These are phyloP conservation scores for Penicillium brevicompactum DNA, from an alignment of 2,329 filamentous ascomycete species.

Conservation along the genomic window DNA sequence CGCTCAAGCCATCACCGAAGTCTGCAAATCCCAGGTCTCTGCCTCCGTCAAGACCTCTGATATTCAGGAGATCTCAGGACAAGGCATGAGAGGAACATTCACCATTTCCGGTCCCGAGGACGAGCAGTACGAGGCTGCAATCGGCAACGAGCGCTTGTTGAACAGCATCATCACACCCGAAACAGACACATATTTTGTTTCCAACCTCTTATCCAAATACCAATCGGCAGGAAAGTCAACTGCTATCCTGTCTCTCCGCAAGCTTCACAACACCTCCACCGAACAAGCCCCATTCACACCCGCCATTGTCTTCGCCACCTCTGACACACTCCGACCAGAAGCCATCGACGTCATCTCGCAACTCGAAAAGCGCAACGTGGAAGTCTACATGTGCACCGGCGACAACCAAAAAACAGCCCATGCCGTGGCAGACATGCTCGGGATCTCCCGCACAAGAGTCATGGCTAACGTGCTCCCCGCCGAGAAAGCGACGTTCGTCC, in stretches of 20 bases:
- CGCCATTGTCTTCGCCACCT: conserved; percentile 70
- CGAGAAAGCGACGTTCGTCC: conserved; percentile 63
- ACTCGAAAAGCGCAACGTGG: conserved; percentile 66
- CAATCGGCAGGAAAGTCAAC: conserved; percentile 48
- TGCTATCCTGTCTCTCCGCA: conserved; percentile 46
- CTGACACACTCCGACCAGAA: conserved; percentile 79
- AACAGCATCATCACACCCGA: conserved; percentile 32
- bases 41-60: conserved; percentile 34
- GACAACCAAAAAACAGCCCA: conserved; percentile 84
- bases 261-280: conserved; percentile 14
- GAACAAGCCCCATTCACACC: conserved; percentile 46
- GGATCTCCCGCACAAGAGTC: conserved; percentile 73
- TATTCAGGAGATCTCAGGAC: conserved; percentile 58
- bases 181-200: conserved; percentile 36
- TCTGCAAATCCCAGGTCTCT: conserved; percentile 43
- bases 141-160: conserved; percentile 61
- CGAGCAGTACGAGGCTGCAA: conserved; percentile 49
- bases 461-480: conserved; percentile 85
- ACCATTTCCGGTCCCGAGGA: conserved; percentile 29
- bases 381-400: conserved; percentile 90
- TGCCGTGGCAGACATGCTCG: conserved; percentile 74
- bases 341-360: conserved; percentile 65
- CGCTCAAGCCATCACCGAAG: conserved; percentile 56
- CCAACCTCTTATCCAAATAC: conserved; percentile 39
- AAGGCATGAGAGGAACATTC: conserved; percentile 59